These are phyloP conservation scores for Penicillium paradoxum DNA, from an alignment of 495 filamentous ascomycete genomes.

Conservation along the genomic window DNA sequence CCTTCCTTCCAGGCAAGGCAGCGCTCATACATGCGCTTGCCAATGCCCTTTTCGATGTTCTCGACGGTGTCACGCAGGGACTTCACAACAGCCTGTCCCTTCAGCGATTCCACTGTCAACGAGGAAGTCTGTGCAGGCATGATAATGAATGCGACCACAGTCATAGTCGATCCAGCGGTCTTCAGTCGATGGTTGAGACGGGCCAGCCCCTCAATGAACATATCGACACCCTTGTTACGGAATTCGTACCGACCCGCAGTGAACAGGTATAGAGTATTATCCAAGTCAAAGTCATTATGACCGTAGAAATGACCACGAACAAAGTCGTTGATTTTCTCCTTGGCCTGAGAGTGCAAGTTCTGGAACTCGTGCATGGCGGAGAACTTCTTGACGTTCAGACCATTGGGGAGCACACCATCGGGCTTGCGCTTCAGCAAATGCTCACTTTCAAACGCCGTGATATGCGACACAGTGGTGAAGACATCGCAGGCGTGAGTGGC, in stretches of 20 bases:
- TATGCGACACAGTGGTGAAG: constrained; percentile 97
- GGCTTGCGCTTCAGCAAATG: constrained; percentile 97
- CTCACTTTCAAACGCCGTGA: constrained; percentile 96
- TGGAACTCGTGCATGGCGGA: constrained; percentile 98
- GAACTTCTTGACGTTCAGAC: constrained; percentile 98
- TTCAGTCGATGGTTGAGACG: constrained; percentile 93
- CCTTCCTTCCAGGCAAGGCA: constrained; percentile 93
- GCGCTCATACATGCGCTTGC: constrained; percentile 89
- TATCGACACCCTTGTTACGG: constrained; percentile 96
- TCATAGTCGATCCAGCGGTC: constrained; percentile 76
- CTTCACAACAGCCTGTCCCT: constrained; percentile 96
- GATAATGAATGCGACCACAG: constrained; percentile 97
- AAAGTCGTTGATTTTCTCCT: constrained; percentile 97
- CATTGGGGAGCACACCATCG: constrained; percentile 93
- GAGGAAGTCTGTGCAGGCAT: constrained; percentile 98
- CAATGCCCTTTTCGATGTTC: constrained; percentile 83
- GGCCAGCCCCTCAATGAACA: constrained; percentile 96
- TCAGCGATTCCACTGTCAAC: constrained; percentile 89
- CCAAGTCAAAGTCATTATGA: constrained; percentile 92
- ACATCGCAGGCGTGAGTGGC: constrained; percentile 89
- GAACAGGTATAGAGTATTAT: constrained; percentile 98
- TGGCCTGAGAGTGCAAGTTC: constrained; percentile 91
- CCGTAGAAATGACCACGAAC: constrained; percentile 98
- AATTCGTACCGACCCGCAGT: constrained; percentile 96
- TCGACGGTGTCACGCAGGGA: constrained; percentile 88